Percentiles rank a stretch among this genome's conserved stretches.
Evolutionary conservation across 306 rosid species (phyloP).

Genomic region (Sechiopsis laciniata): DNA sequence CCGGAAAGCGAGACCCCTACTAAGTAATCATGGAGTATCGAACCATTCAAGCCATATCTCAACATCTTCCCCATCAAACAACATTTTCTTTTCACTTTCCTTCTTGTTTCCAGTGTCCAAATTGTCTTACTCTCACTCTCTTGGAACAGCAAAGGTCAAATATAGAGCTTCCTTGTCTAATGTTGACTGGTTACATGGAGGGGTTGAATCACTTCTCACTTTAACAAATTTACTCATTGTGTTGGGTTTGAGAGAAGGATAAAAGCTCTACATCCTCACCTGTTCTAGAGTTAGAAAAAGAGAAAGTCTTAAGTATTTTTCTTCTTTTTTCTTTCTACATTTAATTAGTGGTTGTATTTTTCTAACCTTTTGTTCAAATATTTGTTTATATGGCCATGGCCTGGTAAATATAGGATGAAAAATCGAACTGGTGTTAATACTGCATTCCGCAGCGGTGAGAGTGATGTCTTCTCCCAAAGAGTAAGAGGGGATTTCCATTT

Average conservation of each 20-base stretch:
- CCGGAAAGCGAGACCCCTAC: too few relatives aligned
- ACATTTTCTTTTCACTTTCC: neutral
- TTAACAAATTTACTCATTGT: constrained; percentile 79
- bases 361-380: neutral
- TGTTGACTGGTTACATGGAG: constrained; percentile 95
- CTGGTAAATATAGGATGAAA: neutral
- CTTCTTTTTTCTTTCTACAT: too few relatives aligned
- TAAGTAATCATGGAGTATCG: too few relatives aligned
- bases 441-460: too few relatives aligned
- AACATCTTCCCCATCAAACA: constrained; percentile 6
- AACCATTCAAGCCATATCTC: too few relatives aligned
- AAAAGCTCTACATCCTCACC: too few relatives aligned
- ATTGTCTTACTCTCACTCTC: constrained; percentile 17
- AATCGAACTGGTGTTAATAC: too few relatives aligned
- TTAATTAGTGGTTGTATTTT: neutral
- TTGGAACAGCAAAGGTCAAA: constrained; percentile 68
- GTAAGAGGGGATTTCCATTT: too few relatives aligned
- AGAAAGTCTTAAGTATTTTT: too few relatives aligned
- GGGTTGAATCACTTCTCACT: constrained; percentile 83
- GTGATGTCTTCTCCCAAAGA: too few relatives aligned
- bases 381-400: neutral
- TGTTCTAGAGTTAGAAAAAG: too few relatives aligned
- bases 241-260: too few relatives aligned
- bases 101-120: neutral
- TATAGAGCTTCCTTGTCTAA: constrained; percentile 87